Percentiles rank a stretch among this genome's conserved stretches.
phyloP scores from a whole-genome alignment of 1,284 basidiomycete genomes.

The Cutaneotrichosporon sp. region DNA sequence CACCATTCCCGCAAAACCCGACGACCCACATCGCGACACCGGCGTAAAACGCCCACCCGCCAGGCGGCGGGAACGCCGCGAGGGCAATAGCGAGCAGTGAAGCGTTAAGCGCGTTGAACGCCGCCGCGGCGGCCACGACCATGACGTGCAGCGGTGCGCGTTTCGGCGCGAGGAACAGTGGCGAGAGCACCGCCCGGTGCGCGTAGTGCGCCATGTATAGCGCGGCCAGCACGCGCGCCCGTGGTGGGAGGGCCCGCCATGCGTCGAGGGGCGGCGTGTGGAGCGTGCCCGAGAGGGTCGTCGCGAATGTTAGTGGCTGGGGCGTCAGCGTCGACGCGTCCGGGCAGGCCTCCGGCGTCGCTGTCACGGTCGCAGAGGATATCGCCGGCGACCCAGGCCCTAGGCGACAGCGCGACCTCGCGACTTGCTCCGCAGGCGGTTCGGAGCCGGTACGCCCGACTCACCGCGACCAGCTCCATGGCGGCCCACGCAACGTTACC shows the following conservation, averaged over 20 bases:
- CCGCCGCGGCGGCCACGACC: constrained; percentile 57
- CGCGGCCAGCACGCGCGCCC: constrained; percentile 2
- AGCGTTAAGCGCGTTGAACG: constrained; percentile 50
- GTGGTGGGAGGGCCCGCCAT: constrained; percentile 23
- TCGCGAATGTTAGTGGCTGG: constrained; percentile 20
- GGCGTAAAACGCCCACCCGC: constrained; percentile 54
- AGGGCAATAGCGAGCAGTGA: constrained; percentile 27
- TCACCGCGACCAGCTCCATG: constrained; percentile 78
- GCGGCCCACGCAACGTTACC: constrained; percentile 64
- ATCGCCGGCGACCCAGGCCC: no score
- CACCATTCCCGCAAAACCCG: constrained; percentile 67
- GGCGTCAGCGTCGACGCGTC: no score
- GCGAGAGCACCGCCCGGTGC: constrained; percentile 76
- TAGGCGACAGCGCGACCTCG: no score
- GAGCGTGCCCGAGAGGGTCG: constrained; percentile 41
- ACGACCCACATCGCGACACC: constrained; percentile 62
- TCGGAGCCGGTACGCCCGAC: constrained; percentile 21
- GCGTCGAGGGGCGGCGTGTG: not conserved
- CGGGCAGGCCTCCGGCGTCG: no score
- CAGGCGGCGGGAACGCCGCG: constrained; percentile 27
- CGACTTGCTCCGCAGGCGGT: no score
- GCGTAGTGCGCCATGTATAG: constrained; percentile 72
- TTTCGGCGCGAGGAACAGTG: constrained; percentile 67
- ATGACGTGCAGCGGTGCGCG: constrained; percentile 69
- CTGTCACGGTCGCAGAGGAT: no score